Evolutionary conservation across 2,329 filamentous ascomycete species (phyloP), one percentile per base, ranked within the genome.

Genomic region (Calonectria crousiana): DNA sequence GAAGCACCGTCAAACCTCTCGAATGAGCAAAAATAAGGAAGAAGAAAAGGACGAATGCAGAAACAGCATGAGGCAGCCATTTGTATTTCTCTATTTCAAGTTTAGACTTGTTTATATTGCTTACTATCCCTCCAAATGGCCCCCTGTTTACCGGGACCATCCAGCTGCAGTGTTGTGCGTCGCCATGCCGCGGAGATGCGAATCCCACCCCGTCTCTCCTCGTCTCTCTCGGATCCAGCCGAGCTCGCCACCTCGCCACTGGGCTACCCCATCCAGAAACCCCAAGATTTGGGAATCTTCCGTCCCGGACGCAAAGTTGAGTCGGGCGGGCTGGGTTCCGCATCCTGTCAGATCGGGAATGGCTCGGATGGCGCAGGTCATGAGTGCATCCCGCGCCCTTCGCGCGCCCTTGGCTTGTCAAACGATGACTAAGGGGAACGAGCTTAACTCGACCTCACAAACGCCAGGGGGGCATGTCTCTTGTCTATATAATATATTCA

Each of bases 361-460:
- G 68, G 68, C 58, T 70, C 68, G 58, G 32, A 64, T 20, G 28
- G 28, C n/a, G 41, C 16, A 49, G 9, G 16, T 34, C 34, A 23
- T 26, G 30, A 36, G 26, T 23, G 30, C 32, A n/a, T 34, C 26
- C 18, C 36, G 38, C 23, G 41, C 32, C 32, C 36, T 41, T 41
- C 34, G 38, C 66, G 38, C 66, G 52, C 49, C 65, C 49, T 67
- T 68, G 49, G 11, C 18, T 58, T 58, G 51, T 58, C 51, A 68
- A 58, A 18, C n/a, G 34, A 70, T 70, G 47, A 70, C 68, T 70
- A 70, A 70, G 44, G 18, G 34, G 6, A 8, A 53, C 41, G 47
- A 70, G 68, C 41, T 44, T 70, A 70, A 70, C 34, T 70, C 14
- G 34, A 70, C 68, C 23, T 64, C 68, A 56, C 32, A 6, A 23